phyloP scores from a whole-genome alignment of 2,329 filamentous ascomycete species.

The Dothidotthia symphoricarpi region DNA sequence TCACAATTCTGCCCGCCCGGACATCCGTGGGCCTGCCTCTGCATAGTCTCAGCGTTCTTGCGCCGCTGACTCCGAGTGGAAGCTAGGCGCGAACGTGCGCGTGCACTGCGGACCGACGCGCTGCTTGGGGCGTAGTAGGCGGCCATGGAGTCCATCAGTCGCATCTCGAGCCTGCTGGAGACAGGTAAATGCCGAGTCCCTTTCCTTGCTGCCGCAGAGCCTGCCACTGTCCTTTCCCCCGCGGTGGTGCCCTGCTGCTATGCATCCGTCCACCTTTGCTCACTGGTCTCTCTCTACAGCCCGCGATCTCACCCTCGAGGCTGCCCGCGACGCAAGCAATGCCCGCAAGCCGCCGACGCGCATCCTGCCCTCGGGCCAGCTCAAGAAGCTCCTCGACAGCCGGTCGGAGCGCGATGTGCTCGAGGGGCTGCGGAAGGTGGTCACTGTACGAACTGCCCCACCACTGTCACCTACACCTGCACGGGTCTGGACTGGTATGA shows the following conservation, averaged over 20 bases:
- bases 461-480: conserved; percentile 3
- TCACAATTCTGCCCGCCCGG: conserved; percentile 17
- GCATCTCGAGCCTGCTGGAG: conserved; percentile 91
- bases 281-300: conserved; percentile 58
- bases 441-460: conserved; percentile 63
- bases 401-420: conserved; percentile 89
- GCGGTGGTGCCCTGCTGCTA: conserved; percentile 11
- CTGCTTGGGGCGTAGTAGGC: conserved; percentile 11
- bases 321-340: conserved; percentile 78
- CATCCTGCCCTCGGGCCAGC: conserved; percentile 73
- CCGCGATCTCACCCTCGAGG: conserved; percentile 95
- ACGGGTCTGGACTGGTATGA: conserved; percentile 2
- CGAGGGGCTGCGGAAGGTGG: conserved; percentile 84
- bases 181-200: conserved; percentile 62
- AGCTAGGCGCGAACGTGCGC: conserved; percentile 6
- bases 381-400: conserved; percentile 93
- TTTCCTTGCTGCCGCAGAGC: conserved; percentile 5
- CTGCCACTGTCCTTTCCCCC: neutral
- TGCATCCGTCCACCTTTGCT: conserved; percentile 42
- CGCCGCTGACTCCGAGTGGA: neutral
- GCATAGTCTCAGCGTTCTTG: conserved; percentile 27
- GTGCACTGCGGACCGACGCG: conserved; percentile 16
- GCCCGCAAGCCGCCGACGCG: conserved; percentile 57
- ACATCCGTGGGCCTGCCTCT: conserved; percentile 17
- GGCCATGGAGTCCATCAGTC: conserved; percentile 90